These are phyloP conservation scores for Amaranthus tricolor DNA, from an alignment of 179 eudicot species.

Conservation along the genomic window DNA sequence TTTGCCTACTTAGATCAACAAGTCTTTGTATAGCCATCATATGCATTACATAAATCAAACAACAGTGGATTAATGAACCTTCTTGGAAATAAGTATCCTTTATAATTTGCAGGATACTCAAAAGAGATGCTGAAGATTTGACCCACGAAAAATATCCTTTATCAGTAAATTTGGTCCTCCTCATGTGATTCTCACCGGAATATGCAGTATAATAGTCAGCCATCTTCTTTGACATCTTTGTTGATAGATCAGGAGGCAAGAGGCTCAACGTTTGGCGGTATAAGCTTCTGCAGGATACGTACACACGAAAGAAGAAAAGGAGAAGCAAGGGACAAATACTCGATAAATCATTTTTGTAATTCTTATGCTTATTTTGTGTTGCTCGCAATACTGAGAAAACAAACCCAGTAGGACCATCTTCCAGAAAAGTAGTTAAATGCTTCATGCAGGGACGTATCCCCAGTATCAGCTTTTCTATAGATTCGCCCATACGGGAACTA, in stretches of 20 bases:
- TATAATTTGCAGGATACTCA: slow-evolving; percentile 38
- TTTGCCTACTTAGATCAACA: slow-evolving; percentile 75
- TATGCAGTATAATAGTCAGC: slow-evolving; percentile 57
- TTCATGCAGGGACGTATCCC: slow-evolving; percentile 50
- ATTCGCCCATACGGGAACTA: slow-evolving; percentile 59
- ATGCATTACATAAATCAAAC: slow-evolving; percentile 63
- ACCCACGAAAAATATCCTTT: slow-evolving; percentile 83
- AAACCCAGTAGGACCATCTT: slow-evolving; percentile 33
- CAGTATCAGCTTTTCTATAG: slow-evolving; percentile 49
- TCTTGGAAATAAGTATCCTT: slow-evolving; percentile 38
- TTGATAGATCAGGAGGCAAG: slow-evolving; percentile 65
- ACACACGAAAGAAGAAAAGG: slow-evolving; percentile 70
- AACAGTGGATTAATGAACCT: slow-evolving; percentile 38
- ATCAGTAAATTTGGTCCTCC: slow-evolving; percentile 41
- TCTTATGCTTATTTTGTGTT: slow-evolving; percentile 20
- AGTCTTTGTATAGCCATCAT: slow-evolving; percentile 84
- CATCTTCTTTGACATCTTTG: slow-evolving; percentile 56
- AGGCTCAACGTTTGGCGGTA: slow-evolving; percentile 67
- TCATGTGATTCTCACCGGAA: slow-evolving; percentile 68
- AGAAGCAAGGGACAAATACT: slow-evolving; percentile 41
- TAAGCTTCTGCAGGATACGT: slow-evolving; percentile 67
- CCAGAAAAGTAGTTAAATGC: slow-evolving; percentile 40
- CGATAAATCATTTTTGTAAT: slow-evolving; percentile 17
- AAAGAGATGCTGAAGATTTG: slow-evolving; percentile 67
- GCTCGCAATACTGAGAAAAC: slow-evolving; percentile 41